These are phyloP conservation scores for Rhypophila decipiens DNA, from an alignment of 495 filamentous ascomycete genomes.

Conservation along the genomic window DNA sequence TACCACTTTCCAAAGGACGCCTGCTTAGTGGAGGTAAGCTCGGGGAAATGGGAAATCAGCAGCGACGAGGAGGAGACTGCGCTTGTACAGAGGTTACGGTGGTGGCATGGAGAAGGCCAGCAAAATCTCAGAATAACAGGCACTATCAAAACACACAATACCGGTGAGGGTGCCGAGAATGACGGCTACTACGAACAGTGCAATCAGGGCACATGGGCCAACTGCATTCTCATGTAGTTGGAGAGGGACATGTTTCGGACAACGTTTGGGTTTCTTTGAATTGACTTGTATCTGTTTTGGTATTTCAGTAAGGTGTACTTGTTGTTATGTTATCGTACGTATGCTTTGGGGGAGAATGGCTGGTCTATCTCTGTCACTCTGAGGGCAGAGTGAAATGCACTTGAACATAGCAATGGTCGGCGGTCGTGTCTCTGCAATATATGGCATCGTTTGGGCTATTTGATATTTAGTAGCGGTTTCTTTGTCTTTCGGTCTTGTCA, in stretches of 20 bases:
- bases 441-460: too few relatives aligned
- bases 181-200: slow-evolving; percentile 42
- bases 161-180: slow-evolving; percentile 31
- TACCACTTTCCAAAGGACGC: slow-evolving; percentile 82
- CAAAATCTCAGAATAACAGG: slow-evolving; percentile 77
- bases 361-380: too few relatives aligned
- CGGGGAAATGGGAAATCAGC: slow-evolving; percentile 84
- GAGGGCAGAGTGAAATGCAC: too few relatives aligned
- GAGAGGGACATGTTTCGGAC: slow-evolving; percentile 6
- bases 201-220: slow-evolving; percentile 31
- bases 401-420: too few relatives aligned
- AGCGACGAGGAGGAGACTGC: slow-evolving; percentile 58
- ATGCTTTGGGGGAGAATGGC: too few relatives aligned
- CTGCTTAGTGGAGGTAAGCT: slow-evolving; percentile 65
- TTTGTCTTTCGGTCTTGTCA: too few relatives aligned
- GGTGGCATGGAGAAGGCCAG: slow-evolving; percentile 86
- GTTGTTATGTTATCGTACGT: too few relatives aligned
- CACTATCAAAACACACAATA: slow-evolving; percentile 45
- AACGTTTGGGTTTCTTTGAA: too few relatives aligned
- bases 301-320: too few relatives aligned
- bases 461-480: too few relatives aligned
- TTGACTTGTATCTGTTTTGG: too few relatives aligned
- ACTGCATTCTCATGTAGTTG: slow-evolving; percentile 42
- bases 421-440: too few relatives aligned
- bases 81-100: slow-evolving; percentile 67